Conservation (phyloP, 164 flowering plant species). For the Piper betle region DNA sequence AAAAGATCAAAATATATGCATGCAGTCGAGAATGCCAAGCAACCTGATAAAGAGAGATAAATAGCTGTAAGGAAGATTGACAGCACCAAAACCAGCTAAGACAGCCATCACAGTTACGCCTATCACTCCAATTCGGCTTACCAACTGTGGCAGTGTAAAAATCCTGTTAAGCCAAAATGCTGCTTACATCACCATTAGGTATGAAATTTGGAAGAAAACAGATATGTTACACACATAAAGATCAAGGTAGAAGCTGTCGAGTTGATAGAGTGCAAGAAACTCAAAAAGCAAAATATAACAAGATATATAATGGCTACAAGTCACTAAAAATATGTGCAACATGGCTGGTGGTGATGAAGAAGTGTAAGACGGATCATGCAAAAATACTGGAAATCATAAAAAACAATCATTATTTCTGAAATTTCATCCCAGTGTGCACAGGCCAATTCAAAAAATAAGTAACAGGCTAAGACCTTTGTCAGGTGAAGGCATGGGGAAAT, state of each 20-base stretch:
- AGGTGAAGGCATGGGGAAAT: slow-evolving; percentile 97
- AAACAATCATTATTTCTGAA: no score
- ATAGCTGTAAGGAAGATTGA: slow-evolving; percentile 93
- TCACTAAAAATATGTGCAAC: no score
- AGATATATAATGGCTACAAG: neutral
- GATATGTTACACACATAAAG: neutral
- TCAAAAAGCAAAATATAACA: no score
- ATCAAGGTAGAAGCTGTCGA: neutral
- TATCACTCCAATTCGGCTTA: slow-evolving; percentile 94
- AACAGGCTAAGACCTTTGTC: slow-evolving; percentile 50
- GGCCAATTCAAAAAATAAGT: no score
- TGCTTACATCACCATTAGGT: neutral
- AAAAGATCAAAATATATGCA: neutral
- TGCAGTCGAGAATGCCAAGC: neutral
- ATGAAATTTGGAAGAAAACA: neutral
- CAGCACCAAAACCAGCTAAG: slow-evolving; percentile 98
- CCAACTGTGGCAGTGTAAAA: slow-evolving; percentile 92
- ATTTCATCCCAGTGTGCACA: no score
- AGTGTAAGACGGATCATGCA: no score
- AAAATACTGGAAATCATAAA: no score
- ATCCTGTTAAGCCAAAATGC: slow-evolving; percentile 32
- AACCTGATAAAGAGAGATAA: slow-evolving; percentile 93
- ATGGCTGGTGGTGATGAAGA: no score
- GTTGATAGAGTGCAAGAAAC: neutral
- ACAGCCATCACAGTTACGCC: slow-evolving; percentile 99